A percentile compares a stretch with the other conserved stretches of the same genome.
Conservation (phyloP, 371 early-diverging fungal species). For the Mucor circinelloides region DNA sequence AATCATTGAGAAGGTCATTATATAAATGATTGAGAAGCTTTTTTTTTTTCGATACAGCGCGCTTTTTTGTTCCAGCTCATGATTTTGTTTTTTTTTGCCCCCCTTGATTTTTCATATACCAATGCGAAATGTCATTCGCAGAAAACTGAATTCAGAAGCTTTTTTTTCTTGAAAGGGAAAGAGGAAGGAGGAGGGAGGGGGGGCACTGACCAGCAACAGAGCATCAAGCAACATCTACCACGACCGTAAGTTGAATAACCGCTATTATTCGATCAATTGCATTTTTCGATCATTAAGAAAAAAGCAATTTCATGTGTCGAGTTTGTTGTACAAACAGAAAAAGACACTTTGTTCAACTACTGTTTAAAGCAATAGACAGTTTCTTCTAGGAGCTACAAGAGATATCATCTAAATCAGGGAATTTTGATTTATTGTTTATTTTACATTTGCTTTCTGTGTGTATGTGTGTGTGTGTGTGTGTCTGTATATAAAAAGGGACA, state of each 20-base stretch:
- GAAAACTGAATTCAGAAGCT: background rate
- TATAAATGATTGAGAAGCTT: background rate
- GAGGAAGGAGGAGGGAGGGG: background rate
- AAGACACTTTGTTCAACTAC: background rate
- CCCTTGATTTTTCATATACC: background rate
- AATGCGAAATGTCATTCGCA: background rate
- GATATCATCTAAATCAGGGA: slow-evolving; percentile 2
- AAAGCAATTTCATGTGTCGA: slow-evolving; percentile 10
- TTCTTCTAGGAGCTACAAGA: background rate
- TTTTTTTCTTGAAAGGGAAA: background rate
- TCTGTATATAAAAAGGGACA: background rate
- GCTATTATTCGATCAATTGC: slow-evolving; percentile 17
- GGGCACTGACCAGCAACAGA: background rate
- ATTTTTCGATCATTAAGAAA: slow-evolving; percentile 9
- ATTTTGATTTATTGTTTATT: background rate
- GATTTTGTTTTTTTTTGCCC: background rate
- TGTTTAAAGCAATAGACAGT: background rate
- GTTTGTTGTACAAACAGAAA: slow-evolving; percentile 6
- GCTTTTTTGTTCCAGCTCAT: background rate
- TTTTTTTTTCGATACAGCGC: background rate
- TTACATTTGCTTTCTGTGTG: background rate
- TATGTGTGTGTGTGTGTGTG: background rate
- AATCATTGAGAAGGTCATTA: background rate
- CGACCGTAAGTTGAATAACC: background rate
- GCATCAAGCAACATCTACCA: background rate